These are phyloP conservation scores for Lipomyces mesembrius DNA, from an alignment of 805 yeast genomes.

Conservation along the genomic window DNA sequence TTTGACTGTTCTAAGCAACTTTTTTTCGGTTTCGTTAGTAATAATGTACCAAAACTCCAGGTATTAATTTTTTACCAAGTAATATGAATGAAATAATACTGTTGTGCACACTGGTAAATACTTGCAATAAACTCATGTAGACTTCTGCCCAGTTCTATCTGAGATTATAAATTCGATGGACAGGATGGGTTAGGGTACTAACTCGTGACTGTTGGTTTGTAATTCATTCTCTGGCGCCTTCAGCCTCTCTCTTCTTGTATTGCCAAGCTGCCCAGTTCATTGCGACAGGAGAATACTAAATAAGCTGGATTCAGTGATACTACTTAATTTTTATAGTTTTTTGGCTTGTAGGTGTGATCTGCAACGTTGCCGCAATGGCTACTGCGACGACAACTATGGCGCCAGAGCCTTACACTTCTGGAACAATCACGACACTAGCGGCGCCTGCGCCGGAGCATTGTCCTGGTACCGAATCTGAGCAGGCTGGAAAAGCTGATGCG, in stretches of 20 bases:
- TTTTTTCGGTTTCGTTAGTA: too few relatives aligned
- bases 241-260: background rate
- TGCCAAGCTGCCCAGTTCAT: background rate
- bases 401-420: constrained; percentile 7
- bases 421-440: constrained; percentile 43
- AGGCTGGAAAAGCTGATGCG: constrained; percentile 92
- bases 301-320: background rate
- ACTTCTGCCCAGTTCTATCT: too few relatives aligned
- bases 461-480: constrained; percentile 95
- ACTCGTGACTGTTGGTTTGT: background rate
- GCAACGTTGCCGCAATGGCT: constrained; percentile 22
- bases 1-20: too few relatives aligned
- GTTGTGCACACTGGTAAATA: too few relatives aligned
- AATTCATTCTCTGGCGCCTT: background rate
- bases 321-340: background rate
- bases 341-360: background rate
- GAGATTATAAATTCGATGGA: too few relatives aligned
- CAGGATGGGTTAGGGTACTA: background rate
- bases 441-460: constrained; percentile 96
- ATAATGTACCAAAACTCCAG: too few relatives aligned
- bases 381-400: constrained; percentile 17
- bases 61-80: too few relatives aligned
- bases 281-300: background rate
- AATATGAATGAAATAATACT: too few relatives aligned
- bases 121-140: too few relatives aligned